Evolutionary conservation across 139 green algal genomes (phyloP).

Genomic region (Chlorella vulgaris): DNA sequence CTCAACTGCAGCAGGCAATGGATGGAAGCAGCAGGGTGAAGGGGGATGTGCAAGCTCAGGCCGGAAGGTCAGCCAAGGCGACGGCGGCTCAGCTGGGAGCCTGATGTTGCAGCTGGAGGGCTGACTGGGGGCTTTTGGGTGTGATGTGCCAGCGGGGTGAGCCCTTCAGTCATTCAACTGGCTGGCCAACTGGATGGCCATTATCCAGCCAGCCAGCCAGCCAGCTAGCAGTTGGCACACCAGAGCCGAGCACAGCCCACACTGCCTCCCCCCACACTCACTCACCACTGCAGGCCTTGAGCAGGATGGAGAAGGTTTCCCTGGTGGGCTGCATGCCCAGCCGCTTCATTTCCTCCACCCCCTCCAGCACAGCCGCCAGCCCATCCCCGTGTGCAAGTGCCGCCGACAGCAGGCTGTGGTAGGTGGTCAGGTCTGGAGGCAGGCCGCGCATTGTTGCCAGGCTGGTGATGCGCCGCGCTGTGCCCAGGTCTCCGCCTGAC

Average conservation of each 20-base stretch:
- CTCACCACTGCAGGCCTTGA: conserved; percentile 2
- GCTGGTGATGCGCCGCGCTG: neutral
- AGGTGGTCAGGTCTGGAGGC: conserved; percentile 18
- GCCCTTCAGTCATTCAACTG: too few relatives aligned
- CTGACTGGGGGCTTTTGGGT: too few relatives aligned
- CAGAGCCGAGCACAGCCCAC: too few relatives aligned
- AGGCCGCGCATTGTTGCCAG: conserved; percentile 33
- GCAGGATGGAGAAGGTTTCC: conserved; percentile 3
- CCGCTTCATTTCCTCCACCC: conserved; percentile 7
- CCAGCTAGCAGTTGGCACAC: too few relatives aligned
- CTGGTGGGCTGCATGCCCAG: conserved; percentile 24
- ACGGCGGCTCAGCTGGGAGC: too few relatives aligned
- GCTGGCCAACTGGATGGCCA: too few relatives aligned
- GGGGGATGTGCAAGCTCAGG: too few relatives aligned
- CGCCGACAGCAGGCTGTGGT: conserved; percentile 20
- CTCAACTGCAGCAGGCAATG: neutral
- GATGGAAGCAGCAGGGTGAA: neutral
- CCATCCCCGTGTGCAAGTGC: conserved; percentile 15
- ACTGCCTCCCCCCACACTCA: too few relatives aligned
- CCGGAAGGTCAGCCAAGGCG: too few relatives aligned
- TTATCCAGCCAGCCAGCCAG: too few relatives aligned
- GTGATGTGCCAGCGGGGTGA: too few relatives aligned
- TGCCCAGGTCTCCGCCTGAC: neutral
- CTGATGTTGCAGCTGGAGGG: too few relatives aligned
- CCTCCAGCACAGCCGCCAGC: conserved; percentile 25